Conservation (phyloP, 2,329 filamentous ascomycete genomes). For the Ascochyta clinopodiicola region DNA sequence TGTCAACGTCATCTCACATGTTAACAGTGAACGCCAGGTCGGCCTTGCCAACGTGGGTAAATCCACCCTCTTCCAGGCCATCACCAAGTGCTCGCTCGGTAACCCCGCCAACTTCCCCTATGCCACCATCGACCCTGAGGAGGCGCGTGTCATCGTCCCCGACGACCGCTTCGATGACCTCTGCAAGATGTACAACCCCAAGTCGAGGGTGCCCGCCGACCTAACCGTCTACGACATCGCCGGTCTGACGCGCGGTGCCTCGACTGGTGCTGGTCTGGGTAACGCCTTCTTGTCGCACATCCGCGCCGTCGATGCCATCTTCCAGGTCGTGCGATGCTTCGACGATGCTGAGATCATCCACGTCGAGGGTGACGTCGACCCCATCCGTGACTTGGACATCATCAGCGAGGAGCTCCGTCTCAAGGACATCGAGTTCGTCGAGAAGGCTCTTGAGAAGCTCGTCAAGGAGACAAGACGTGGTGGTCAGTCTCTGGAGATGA, state of each 20-base stretch:
- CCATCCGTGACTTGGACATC: constrained; percentile 90
- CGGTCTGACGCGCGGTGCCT: constrained; percentile 92
- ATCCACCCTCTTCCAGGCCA: constrained; percentile 98
- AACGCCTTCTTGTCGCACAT: constrained; percentile 99
- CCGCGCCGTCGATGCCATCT: constrained; percentile 96
- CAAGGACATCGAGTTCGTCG: constrained; percentile 98
- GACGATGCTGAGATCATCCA: constrained; percentile 99
- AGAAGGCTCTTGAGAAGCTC: constrained; percentile 90
- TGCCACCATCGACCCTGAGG: constrained; percentile 98
- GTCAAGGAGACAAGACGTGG: constrained; percentile 95
- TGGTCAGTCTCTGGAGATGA: constrained; percentile 95
- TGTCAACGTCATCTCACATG: constrained; percentile 42
- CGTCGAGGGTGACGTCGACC: constrained; percentile 98
- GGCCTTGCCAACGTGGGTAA: constrained; percentile 99
- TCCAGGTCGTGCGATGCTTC: constrained; percentile 95
- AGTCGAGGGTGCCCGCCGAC: constrained; percentile 95
- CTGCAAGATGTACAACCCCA: constrained; percentile 94
- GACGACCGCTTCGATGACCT: constrained; percentile 97
- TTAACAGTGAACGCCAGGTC: constrained; percentile 69
- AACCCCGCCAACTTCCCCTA: constrained; percentile 99
- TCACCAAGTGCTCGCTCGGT: constrained; percentile 95
- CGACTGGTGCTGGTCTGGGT: constrained; percentile 94
- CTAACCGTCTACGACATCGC: constrained; percentile 99
- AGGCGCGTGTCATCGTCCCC: constrained; percentile 95
- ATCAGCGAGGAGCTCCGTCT: constrained; percentile 95